Evolutionary conservation across 805 yeast genomes (phyloP).

Genomic region (Starmerella bombicola): DNA sequence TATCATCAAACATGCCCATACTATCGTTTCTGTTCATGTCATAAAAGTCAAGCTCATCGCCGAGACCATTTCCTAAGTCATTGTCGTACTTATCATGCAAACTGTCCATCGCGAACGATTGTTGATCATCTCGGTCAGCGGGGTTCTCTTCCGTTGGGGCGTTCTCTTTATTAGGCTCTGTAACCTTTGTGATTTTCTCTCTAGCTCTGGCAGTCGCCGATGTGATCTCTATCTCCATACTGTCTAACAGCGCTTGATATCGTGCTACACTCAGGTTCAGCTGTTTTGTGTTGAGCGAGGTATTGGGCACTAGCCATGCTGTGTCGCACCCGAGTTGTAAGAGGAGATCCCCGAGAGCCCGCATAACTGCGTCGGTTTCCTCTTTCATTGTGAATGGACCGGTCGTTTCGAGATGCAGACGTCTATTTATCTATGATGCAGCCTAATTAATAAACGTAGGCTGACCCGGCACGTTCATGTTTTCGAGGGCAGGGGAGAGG

Average conservation of each 20-base stretch:
- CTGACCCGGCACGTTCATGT: too few species aligned
- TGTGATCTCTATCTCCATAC: slow-evolving; percentile 14
- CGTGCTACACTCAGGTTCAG: slow-evolving; percentile 16
- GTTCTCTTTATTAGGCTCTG: too few species aligned
- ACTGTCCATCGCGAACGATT: neutral
- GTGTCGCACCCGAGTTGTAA: slow-evolving; percentile 21
- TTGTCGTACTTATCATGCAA: neutral
- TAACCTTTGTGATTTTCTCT: neutral
- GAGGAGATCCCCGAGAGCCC: slow-evolving; percentile 21
- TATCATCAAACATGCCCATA: slow-evolving; percentile 6
- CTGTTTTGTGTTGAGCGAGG: slow-evolving; percentile 15
- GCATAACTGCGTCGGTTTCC: slow-evolving; percentile 15
- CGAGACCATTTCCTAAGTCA: slow-evolving; percentile 5
- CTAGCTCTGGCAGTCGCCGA: slow-evolving; percentile 6
- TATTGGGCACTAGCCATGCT: slow-evolving; percentile 21
- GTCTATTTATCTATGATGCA: too few species aligned
- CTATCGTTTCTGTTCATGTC: slow-evolving; percentile 4
- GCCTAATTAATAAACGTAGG: too few species aligned
- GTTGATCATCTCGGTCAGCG: neutral
- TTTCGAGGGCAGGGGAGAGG: too few species aligned
- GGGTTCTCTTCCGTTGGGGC: neutral
- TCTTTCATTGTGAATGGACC: slow-evolving; percentile 1
- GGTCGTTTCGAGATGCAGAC: too few species aligned
- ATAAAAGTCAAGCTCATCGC: slow-evolving; percentile 5
- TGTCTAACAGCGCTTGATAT: slow-evolving; percentile 16